Conservation (phyloP, 1,284 basidiomycete species). For the Ganoderma multipileum region DNA sequence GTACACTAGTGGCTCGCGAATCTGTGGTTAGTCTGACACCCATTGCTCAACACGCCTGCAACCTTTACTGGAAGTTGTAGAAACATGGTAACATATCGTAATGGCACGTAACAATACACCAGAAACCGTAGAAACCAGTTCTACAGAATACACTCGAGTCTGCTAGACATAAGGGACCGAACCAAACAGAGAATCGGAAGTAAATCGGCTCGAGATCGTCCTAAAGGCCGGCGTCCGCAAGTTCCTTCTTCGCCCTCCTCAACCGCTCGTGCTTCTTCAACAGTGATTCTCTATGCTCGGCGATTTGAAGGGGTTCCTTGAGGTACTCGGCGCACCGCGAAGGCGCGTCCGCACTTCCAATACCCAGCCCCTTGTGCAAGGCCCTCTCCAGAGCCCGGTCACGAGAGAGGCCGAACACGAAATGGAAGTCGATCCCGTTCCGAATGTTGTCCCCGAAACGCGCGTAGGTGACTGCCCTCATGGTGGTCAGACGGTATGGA, state of each 20-base stretch:
- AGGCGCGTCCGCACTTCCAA: constrained; percentile 51
- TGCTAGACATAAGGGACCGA: not conserved
- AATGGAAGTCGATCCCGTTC: constrained; percentile 65
- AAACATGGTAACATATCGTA: not conserved
- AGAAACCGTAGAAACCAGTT: not conserved
- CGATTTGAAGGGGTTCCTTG: constrained; percentile 54
- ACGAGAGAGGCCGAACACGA: constrained; percentile 54
- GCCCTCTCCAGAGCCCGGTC: constrained; percentile 48
- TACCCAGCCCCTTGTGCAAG: constrained; percentile 50
- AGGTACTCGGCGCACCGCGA: constrained; percentile 58
- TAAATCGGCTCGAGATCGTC: not conserved
- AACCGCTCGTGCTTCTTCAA: constrained; percentile 60
- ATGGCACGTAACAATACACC: not conserved
- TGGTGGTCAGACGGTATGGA: not conserved
- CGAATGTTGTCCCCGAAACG: constrained; percentile 71
- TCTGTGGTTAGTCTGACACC: too few species aligned
- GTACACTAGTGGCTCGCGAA: too few species aligned
- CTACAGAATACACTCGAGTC: not conserved
- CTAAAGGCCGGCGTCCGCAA: constrained; percentile 38
- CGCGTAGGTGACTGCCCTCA: constrained; percentile 67
- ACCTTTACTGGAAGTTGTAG: not conserved
- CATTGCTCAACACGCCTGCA: not conserved
- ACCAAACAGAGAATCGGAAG: not conserved
- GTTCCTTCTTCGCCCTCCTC: constrained; percentile 52
- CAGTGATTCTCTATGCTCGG: constrained; percentile 54